Conservation (phyloP, 2,329 filamentous ascomycete genomes). For the Aspergillus sp. region DNA sequence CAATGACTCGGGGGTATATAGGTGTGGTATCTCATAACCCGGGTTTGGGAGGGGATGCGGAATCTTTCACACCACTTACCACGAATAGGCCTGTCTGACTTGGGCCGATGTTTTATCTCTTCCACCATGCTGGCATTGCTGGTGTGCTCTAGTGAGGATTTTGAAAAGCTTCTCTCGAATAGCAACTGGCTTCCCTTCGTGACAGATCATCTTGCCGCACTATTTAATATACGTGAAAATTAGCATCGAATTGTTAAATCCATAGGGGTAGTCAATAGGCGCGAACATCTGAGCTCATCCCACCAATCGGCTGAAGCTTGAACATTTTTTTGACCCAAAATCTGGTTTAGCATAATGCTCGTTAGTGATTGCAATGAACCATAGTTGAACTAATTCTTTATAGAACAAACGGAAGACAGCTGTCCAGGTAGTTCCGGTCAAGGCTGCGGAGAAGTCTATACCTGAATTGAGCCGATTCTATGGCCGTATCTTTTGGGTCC, state of each 20-base stretch:
- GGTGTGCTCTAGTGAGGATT: conserved; percentile 51
- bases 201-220: conserved; percentile 44
- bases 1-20: background rate
- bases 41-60: background rate
- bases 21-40: background rate
- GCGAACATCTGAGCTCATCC: conserved; percentile 40
- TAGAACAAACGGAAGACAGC: background rate
- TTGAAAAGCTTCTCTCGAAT: conserved; percentile 53
- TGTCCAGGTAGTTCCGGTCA: background rate
- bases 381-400: background rate
- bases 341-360: conserved; percentile 24
- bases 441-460: conserved; percentile 20
- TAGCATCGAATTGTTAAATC: conserved; percentile 5
- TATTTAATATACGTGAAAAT: conserved; percentile 26
- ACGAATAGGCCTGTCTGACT: conserved; percentile 51
- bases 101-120: conserved; percentile 54
- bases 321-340: conserved; percentile 58
- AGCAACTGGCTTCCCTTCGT: conserved; percentile 54
- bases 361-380: background rate
- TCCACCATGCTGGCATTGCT: conserved; percentile 53
- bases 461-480: conserved; percentile 53
- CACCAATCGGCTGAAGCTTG: conserved; percentile 43
- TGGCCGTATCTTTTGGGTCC: conserved; percentile 51
- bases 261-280: background rate
- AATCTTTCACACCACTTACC: conserved; percentile 31